phyloP scores from a whole-genome alignment of 345 rosid genomes.

The Lumnitzera racemosa region DNA sequence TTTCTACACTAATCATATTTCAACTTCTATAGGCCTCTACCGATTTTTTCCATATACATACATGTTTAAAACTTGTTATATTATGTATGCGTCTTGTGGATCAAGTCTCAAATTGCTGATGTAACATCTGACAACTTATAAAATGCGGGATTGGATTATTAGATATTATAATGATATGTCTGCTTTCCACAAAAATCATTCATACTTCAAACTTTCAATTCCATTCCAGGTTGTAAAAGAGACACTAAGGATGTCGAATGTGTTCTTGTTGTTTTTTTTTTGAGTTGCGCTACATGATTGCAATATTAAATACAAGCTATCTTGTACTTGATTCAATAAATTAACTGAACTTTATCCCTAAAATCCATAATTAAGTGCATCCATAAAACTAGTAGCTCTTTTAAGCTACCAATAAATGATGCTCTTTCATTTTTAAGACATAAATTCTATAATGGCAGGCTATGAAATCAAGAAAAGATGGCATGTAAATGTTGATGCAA shows the following conservation, averaged over 20 bases:
- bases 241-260: conserved; percentile 57
- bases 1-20: no score
- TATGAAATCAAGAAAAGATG: conserved; percentile 42
- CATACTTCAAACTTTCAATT: neutral
- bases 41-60: no score
- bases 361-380: no score
- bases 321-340: no score
- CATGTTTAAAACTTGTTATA: no score
- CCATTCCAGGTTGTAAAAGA: conserved; percentile 49
- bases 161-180: no score
- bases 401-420: neutral
- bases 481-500: conserved; percentile 46
- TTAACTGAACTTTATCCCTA: neutral
- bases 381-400: neutral
- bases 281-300: conserved; percentile 42
- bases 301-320: conserved; percentile 40
- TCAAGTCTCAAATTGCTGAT: no score
- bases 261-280: conserved; percentile 43
- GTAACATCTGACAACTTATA: no score
- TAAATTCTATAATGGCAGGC: conserved; percentile 19
- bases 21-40: no score
- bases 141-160: no score
- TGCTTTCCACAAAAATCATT: no score
- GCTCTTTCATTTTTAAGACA: neutral
- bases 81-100: no score